Evolutionary conservation across 805 yeast species (phyloP).

Genomic region (Nakazawaea holstii): DNA sequence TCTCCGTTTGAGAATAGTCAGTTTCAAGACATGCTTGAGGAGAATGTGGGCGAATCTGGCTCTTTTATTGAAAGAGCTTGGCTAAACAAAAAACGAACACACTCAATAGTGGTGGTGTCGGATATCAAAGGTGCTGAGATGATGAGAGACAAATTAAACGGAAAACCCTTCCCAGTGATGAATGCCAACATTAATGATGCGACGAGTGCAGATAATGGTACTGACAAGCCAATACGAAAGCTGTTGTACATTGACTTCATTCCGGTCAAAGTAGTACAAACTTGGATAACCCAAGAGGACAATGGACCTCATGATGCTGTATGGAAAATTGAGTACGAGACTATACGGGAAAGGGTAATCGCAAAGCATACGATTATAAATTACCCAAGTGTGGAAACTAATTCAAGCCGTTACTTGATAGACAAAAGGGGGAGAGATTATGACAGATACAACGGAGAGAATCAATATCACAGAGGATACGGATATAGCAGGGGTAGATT

Average conservation of each 20-base stretch:
- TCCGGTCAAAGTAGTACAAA: constrained; percentile 38
- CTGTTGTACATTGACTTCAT: constrained; percentile 35
- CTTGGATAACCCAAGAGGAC: constrained; percentile 42
- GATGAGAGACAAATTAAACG: constrained; percentile 30
- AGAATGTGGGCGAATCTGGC: constrained; percentile 21
- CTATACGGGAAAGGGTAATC: constrained; percentile 27
- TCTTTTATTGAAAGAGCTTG: constrained; percentile 37
- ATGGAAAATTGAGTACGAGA: constrained; percentile 36
- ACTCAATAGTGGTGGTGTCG: constrained; percentile 35
- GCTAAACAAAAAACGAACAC: constrained; percentile 35
- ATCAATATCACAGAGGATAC: not conserved
- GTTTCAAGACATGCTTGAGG: constrained; percentile 31
- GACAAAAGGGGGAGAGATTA: constrained; percentile 1
- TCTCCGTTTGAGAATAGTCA: constrained; percentile 31
- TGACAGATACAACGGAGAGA: not conserved
- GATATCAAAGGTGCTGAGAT: constrained; percentile 34
- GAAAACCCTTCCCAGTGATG: constrained; percentile 27
- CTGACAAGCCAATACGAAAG: constrained; percentile 17
- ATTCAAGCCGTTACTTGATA: constrained; percentile 2
- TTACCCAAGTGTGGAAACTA: constrained; percentile 20
- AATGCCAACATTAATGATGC: constrained; percentile 15
- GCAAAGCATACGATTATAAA: constrained; percentile 28
- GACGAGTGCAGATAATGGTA: not conserved
- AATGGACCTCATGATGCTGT: constrained; percentile 37
- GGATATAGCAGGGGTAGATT: not conserved